Conservation (phyloP, 768 basidiomycete genomes). For the Boletus pseudopeckii region DNA sequence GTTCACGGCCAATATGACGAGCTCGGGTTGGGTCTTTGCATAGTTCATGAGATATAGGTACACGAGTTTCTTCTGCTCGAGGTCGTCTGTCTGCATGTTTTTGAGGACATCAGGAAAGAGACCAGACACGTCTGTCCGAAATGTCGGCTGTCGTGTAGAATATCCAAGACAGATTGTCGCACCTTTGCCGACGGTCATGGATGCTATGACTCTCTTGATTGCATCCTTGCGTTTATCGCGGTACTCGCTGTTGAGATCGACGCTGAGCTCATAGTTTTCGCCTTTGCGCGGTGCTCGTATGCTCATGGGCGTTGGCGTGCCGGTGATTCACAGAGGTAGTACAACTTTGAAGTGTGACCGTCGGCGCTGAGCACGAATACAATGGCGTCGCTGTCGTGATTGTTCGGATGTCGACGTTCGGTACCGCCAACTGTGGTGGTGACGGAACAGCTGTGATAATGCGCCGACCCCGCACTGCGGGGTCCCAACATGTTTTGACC, state of each 20-base stretch:
- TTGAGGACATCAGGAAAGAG: slow-evolving; percentile 98
- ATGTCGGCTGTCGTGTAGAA: slow-evolving; percentile 6
- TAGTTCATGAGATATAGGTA: slow-evolving; percentile 99
- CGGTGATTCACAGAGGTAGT: background rate
- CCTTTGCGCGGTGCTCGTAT: slow-evolving; percentile 68
- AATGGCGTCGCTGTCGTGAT: background rate
- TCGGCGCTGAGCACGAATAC: background rate
- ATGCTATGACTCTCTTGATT: slow-evolving; percentile 95
- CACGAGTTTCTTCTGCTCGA: slow-evolving; percentile 99
- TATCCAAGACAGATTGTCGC: slow-evolving; percentile 18
- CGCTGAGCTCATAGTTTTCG: slow-evolving; percentile 95
- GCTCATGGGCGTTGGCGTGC: slow-evolving; percentile 31
- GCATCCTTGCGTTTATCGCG: slow-evolving; percentile 96
- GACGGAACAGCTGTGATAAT: background rate
- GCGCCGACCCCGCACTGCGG: background rate
- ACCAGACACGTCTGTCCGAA: slow-evolving; percentile 71
- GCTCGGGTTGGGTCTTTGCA: slow-evolving; percentile 97
- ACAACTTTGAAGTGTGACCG: background rate
- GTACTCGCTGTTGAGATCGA: slow-evolving; percentile 97
- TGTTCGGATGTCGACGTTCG: background rate
- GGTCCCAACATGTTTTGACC: background rate
- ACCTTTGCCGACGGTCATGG: slow-evolving; percentile 99
- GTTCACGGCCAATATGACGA: slow-evolving; percentile 98
- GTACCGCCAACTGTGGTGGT: background rate
- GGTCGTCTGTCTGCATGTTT: slow-evolving; percentile 99